phyloP scores from a whole-genome alignment of 1,139 yeast species.

The Saccharomyces pastorianus region DNA sequence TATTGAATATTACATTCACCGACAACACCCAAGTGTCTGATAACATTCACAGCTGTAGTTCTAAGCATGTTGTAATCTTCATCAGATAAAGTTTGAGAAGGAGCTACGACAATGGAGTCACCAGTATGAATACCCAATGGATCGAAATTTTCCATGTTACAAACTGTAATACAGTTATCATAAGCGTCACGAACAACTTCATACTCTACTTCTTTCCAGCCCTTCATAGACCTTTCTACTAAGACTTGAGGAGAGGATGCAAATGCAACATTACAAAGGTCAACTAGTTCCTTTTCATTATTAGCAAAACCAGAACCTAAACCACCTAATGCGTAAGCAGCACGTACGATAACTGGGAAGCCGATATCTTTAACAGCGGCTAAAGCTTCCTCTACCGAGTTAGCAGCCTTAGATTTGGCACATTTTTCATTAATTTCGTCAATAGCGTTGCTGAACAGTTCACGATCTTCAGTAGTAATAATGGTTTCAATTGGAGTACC shows the following conservation, averaged over 20 bases:
- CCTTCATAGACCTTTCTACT: constrained; percentile 95
- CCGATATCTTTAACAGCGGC: constrained; percentile 81
- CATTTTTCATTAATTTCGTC: constrained; percentile 90
- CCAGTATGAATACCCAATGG: no score
- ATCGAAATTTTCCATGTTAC: no score
- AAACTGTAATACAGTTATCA: no score
- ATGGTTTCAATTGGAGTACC: constrained; percentile 96
- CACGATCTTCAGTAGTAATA: constrained; percentile 96
- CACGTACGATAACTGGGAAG: constrained; percentile 94
- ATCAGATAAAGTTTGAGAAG: no score
- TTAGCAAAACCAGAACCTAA: constrained; percentile 97
- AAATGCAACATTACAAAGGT: constrained; percentile 82
- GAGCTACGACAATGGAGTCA: no score
- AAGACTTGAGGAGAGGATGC: constrained; percentile 94
- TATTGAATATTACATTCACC: constrained; percentile 99
- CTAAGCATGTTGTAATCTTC: constrained; percentile 61
- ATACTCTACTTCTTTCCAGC: constrained; percentile 98
- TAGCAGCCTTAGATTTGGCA: constrained; percentile 86
- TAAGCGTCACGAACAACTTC: constrained; percentile 94
- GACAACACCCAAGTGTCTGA: constrained; percentile 96
- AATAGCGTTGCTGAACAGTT: constrained; percentile 88
- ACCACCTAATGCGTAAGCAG: constrained; percentile 97
- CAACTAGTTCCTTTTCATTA: constrained; percentile 73
- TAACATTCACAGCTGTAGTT: constrained; percentile 94
- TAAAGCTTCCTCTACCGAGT: constrained; percentile 70